These are phyloP conservation scores for Alternaria sp. DNA, from an alignment of 2,329 filamentous ascomycete species.

Conservation along the genomic window DNA sequence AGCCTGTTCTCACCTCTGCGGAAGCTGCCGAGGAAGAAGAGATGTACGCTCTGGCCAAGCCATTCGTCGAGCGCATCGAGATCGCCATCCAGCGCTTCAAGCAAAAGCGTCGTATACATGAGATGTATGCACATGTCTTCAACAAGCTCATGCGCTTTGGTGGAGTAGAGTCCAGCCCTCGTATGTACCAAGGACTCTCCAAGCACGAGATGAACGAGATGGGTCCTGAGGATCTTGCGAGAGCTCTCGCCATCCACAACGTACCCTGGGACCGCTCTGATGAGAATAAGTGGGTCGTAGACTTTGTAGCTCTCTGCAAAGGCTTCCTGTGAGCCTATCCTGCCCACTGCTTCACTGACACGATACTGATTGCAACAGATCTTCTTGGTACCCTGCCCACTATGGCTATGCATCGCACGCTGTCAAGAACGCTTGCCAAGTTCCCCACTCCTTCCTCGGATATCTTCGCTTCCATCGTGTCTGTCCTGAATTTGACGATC, in stretches of 20 bases:
- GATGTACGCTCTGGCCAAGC: conserved; percentile 68
- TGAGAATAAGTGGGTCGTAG: conserved; percentile 73
- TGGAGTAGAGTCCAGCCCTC: conserved; percentile 72
- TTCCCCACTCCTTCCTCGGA: conserved; percentile 86
- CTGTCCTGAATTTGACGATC: conserved; percentile 77
- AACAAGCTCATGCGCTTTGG: conserved; percentile 83
- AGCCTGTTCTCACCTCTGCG: conserved; percentile 76
- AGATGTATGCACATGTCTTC: conserved; percentile 70
- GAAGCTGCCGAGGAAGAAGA: conserved; percentile 72
- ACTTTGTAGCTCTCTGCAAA: conserved; percentile 79
- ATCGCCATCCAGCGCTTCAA: conserved; percentile 84
- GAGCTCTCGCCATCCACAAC: conserved; percentile 69
- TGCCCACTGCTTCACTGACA: background rate
- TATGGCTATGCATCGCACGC: conserved; percentile 61
- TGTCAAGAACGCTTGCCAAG: conserved; percentile 67
- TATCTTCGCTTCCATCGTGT: conserved; percentile 87
- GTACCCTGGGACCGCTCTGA: conserved; percentile 61
- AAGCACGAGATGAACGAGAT: conserved; percentile 68
- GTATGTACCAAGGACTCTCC: conserved; percentile 70
- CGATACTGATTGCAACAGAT: conserved; percentile 53
- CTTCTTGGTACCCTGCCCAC: conserved; percentile 63
- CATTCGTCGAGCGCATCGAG: conserved; percentile 75
- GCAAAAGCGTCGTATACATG: conserved; percentile 75
- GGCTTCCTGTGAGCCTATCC: conserved; percentile 73
- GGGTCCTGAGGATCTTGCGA: conserved; percentile 70